Percentiles rank a stretch among this genome's conserved stretches.
phyloP scores from a whole-genome alignment of 192 early-diverging fungal species.

The Backusella circina region DNA sequence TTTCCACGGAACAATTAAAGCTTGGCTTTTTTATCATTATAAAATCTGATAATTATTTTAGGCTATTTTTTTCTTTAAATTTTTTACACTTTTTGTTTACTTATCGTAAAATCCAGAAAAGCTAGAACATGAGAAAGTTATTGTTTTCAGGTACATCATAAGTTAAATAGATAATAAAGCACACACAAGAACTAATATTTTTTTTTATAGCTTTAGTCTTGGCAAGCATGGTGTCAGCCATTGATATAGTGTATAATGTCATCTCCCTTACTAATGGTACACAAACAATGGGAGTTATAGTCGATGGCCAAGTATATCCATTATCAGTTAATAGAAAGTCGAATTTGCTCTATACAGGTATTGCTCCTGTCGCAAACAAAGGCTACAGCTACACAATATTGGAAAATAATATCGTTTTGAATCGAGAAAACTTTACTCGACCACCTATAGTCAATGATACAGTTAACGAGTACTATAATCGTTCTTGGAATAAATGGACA shows the following conservation, averaged over 20 bases:
- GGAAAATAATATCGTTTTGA: background rate
- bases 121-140: background rate
- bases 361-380: background rate
- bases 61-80: background rate
- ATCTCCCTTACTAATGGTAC: background rate
- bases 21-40: background rate
- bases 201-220: background rate
- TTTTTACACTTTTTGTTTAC: background rate
- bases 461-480: background rate
- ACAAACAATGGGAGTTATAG: slow-evolving; percentile 1
- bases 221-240: background rate
- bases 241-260: slow-evolving; percentile 1
- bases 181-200: background rate
- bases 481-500: background rate
- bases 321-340: background rate
- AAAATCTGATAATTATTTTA: too few relatives aligned
- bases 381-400: background rate
- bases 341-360: background rate
- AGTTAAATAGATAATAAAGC: background rate
- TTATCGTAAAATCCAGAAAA: background rate
- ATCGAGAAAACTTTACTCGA: background rate
- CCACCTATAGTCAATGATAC: background rate
- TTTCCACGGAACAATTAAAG: background rate
- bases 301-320: background rate
- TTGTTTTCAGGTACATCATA: background rate